Evolutionary conservation across 495 filamentous ascomycete genomes (phyloP), one percentile per base, ranked within the genome.

Genomic region (Recurvomyces mirabilis): DNA sequence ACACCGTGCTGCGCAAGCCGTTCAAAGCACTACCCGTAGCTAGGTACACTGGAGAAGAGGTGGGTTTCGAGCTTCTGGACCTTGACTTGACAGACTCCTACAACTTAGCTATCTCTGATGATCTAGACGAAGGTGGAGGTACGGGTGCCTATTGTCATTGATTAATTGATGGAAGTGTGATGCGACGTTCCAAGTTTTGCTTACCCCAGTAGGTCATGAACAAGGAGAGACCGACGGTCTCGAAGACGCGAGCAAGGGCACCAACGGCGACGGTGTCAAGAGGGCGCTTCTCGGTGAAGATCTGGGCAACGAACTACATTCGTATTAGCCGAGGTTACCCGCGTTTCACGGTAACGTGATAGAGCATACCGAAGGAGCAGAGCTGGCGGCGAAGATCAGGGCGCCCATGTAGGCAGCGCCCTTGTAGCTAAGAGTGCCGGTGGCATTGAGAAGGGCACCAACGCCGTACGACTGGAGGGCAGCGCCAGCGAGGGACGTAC

Each of bases 391-490:
- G 71, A 98, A 95, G 64, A 98, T 79, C 56, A 98, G 72, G 28
- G 71, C 73, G 41, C 91, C 91, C 26, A 98, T 68, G 67, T 95
- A 98, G 14, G 91, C 85, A 48, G 91, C 91, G 56, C 91, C 91
- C 73, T 94, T 94, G 69, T 96, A 95, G 67, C 72, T 84, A 41
- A 98, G 70, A 30, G 88, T 93, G 47, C 87, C 87, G 21, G 89
- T 94, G 46, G 87, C 84, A 63, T 94, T 95, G 69, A 98, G 85
- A 52, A 98, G 70, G 36, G 91, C 91, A 51, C 84, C 91, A 41
- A 98, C 81, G 53, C 89, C 91, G 59, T 98, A 98, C 31, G 87
- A 77, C 70, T 98, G 91, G 35, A 93, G 63, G 34, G 82, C 84
- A 32, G 85, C 89, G 55, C 91, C 91, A 58, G 83, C 74, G 34